phyloP scores from a whole-genome alignment of 2,329 filamentous ascomycete species.

The Fusarium sp. region DNA sequence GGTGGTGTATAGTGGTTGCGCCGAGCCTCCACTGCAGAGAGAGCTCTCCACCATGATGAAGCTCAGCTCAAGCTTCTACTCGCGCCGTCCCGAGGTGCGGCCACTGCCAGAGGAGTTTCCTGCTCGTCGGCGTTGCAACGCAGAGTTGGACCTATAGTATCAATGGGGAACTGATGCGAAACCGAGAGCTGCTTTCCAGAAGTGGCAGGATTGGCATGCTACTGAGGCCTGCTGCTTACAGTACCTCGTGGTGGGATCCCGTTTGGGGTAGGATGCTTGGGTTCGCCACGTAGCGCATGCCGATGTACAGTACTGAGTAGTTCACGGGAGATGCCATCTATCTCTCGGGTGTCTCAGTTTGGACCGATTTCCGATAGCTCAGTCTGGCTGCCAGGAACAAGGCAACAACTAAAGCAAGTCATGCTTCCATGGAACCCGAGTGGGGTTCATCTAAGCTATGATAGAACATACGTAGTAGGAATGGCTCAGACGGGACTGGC shows the following conservation, averaged over 20 bases:
- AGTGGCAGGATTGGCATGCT: conserved; percentile 28
- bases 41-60: conserved; percentile 31
- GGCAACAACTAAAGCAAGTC: conserved; percentile 27
- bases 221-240: conserved; percentile 41
- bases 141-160: conserved; percentile 15
- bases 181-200: conserved; percentile 18
- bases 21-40: conserved; percentile 32
- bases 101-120: conserved; percentile 11
- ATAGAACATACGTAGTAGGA: conserved; percentile 1
- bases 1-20: conserved; percentile 20
- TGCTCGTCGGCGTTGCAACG: conserved; percentile 27
- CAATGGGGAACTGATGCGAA: conserved; percentile 14
- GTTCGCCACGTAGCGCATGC: conserved; percentile 33
- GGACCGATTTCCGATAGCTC: conserved; percentile 14
- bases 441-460: conserved; percentile 26
- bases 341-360: conserved; percentile 6
- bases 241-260: conserved; percentile 22
- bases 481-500: conserved; percentile 32
- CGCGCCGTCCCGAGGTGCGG: conserved; percentile 35
- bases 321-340: conserved; percentile 6
- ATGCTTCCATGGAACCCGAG: conserved; percentile 22
- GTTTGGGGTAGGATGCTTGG: neutral
- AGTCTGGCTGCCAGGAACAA: conserved; percentile 37
- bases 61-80: conserved; percentile 32
- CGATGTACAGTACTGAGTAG: conserved; percentile 15